Evolutionary conservation across 352 stramenopile genomes (phyloP).

Genomic region (Thalassiosira livingstoniorum): DNA sequence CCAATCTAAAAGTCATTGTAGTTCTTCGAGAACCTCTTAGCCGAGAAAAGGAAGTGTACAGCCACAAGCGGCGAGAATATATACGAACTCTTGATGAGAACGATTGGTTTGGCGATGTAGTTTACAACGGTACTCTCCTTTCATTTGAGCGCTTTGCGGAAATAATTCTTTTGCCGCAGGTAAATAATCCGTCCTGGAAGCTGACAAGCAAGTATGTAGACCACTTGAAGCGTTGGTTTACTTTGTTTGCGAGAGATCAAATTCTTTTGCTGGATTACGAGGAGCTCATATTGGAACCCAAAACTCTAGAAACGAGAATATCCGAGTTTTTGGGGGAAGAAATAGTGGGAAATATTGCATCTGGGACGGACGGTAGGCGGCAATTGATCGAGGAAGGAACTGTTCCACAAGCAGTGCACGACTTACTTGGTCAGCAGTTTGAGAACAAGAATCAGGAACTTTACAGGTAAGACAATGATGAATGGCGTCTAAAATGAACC

Average conservation of each 20-base stretch:
- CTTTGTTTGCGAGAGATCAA: constrained; percentile 5
- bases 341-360: background rate
- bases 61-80: constrained; percentile 14
- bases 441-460: constrained; percentile 1
- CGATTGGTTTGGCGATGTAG: constrained; percentile 16
- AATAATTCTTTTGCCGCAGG: background rate
- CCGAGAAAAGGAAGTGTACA: constrained; percentile 12
- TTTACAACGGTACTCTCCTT: constrained; percentile 14
- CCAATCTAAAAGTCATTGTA: constrained; percentile 16
- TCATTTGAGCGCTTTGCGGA: constrained; percentile 16
- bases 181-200: background rate
- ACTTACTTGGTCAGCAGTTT: background rate
- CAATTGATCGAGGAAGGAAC: too few relatives aligned
- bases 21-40: constrained; percentile 26
- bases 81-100: background rate
- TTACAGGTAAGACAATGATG: too few relatives aligned
- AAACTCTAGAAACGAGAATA: constrained; percentile 3
- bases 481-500: too few relatives aligned
- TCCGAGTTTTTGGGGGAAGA: constrained; percentile 1
- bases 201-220: constrained; percentile 1
- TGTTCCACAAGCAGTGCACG: too few relatives aligned
- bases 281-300: constrained; percentile 1
- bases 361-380: too few relatives aligned
- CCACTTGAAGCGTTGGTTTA: constrained; percentile 13
- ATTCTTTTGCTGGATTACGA: constrained; percentile 25